Evolutionary conservation across 2,329 filamentous ascomycete genomes (phyloP), one percentile per base, ranked within the genome.

Genomic region (Aspergillus quadrilineatus): DNA sequence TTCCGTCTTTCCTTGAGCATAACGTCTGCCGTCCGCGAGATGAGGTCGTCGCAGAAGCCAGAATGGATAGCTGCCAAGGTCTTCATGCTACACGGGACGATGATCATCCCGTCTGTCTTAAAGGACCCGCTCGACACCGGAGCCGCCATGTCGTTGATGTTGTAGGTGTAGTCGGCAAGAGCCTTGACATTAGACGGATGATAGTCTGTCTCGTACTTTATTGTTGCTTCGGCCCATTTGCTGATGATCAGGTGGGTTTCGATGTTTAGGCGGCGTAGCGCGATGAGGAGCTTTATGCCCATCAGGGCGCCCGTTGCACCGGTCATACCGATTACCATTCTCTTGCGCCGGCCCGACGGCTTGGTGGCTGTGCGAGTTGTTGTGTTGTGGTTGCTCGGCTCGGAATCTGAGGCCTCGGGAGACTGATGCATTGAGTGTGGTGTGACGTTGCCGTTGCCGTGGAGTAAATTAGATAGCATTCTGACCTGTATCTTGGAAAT

Each of bases 81-180:
- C 63, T 80, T 80, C 74, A 81, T 77, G 53, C 73, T 77, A 65
- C 79, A 82, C 0, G 75, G 77, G 0, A 77, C 73, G 1, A 81
- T 64, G 10, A 81, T 76, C 79, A 81, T 81, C 9, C 78, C 50
- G 55, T 75, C 69, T 6, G 72, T 68, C 34, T 65, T 69, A 62
- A 77, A 81, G 0, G 77, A 79, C 0, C 79, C 78, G 34, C 72
- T 76, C 1, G 77, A 73, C 1, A 79, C 71, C 0, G 77, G 72
- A 0, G 79, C 79, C 0, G 79, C 69, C 60, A 79, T 66, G 53
- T 82, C 79, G 26, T 72, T 70, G 17, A 69, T 67, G 3, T 61
- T 73, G 65, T 80, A 75, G n/a, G 66, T 62, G n/a, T 70, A 58
- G 54, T 74, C 70, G 2, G 77, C 76, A 1, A 80, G 63, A 1